Percentiles rank a stretch among this genome's conserved stretches.
Conservation (phyloP, 2,329 filamentous ascomycete genomes). For the Trichoderma aggressivum region DNA sequence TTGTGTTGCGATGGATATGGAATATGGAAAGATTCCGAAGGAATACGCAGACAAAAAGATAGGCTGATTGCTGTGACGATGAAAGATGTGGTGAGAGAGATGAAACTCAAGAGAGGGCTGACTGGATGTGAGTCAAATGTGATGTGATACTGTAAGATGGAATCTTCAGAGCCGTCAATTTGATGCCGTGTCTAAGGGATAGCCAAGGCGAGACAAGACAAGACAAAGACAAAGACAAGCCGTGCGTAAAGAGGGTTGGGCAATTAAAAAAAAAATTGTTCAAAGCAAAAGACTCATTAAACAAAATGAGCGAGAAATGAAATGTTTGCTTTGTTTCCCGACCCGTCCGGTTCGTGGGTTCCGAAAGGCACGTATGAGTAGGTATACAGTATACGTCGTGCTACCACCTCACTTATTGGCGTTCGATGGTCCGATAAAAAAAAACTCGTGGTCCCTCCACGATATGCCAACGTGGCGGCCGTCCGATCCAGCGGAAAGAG, state of each 20-base stretch:
- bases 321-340: background rate
- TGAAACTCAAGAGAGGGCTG: background rate
- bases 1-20: background rate
- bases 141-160: background rate
- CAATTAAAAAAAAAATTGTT: background rate
- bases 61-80: background rate
- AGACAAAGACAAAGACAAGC: background rate
- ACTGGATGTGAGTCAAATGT: background rate
- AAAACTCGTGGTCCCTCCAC: conserved; percentile 7
- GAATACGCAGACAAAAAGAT: background rate
- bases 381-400: background rate
- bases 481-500: conserved; percentile 23
- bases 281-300: background rate
- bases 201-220: conserved; percentile 4
- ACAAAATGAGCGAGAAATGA: background rate
- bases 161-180: background rate
- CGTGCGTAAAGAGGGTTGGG: background rate
- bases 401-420: background rate
- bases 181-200: conserved; percentile 11
- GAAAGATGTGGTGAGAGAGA: background rate
- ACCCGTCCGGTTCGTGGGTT: conserved; percentile 2
- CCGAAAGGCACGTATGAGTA: background rate
- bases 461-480: conserved; percentile 17
- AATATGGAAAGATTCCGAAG: background rate
- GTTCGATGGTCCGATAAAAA: background rate